These are phyloP conservation scores for Austroboletus niveus DNA, from an alignment of 1,284 basidiomycete species.

Conservation along the genomic window DNA sequence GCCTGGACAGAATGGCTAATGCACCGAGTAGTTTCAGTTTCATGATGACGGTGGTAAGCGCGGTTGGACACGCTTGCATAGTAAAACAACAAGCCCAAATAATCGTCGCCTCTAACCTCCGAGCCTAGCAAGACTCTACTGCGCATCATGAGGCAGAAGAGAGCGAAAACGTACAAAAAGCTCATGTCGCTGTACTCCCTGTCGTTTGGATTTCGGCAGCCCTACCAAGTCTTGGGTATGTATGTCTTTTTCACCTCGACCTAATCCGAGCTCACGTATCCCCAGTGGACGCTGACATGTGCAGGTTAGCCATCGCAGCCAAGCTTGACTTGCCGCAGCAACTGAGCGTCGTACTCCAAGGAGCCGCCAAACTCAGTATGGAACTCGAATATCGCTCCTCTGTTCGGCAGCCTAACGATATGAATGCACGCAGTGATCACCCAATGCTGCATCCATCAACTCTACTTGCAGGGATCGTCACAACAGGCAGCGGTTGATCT, in stretches of 20 bases:
- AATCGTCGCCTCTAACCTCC: constrained; percentile 2
- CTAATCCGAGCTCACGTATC: constrained; percentile 16
- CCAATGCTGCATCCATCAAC: constrained; percentile 89
- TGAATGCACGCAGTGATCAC: constrained; percentile 80
- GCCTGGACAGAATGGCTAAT: constrained; percentile 16
- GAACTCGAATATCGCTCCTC: constrained; percentile 16
- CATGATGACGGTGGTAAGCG: constrained; percentile 12
- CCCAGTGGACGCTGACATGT: constrained; percentile 84
- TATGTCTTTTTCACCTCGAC: constrained; percentile 5
- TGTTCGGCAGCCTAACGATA: constrained; percentile 31
- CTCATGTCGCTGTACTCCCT: constrained; percentile 86
- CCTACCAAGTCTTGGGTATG: constrained; percentile 85
- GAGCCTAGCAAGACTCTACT: no score
- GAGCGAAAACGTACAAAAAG: constrained; percentile 89
- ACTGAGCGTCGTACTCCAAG: constrained; percentile 74
- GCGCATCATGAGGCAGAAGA: constrained; percentile 81
- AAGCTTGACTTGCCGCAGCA: constrained; percentile 78
- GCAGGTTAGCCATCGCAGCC: constrained; percentile 63
- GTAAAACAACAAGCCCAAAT: constrained; percentile 26
- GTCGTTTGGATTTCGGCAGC: constrained; percentile 86
- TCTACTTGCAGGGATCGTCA: constrained; percentile 76
- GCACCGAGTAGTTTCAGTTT: constrained; percentile 11
- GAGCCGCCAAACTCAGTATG: constrained; percentile 86
- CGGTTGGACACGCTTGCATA: not conserved
- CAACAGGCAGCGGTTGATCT: constrained; percentile 78